phyloP scores from a whole-genome alignment of 208 protist species.

The Leishmania tropica region DNA sequence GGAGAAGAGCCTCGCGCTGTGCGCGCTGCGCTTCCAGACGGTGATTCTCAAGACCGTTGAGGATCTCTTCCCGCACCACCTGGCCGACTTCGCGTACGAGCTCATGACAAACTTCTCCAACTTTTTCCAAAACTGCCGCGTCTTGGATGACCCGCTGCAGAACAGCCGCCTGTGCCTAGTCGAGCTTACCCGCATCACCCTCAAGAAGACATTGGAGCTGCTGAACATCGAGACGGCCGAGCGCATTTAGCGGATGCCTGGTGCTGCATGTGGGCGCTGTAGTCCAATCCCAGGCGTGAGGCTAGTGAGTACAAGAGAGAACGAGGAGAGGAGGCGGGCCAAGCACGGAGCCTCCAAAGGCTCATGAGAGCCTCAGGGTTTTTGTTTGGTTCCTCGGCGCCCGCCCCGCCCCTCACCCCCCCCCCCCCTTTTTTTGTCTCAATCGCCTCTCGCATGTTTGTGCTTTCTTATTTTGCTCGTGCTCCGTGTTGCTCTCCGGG shows the following conservation, averaged over 20 bases:
- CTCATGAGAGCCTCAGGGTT: not conserved
- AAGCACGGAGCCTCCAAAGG: not conserved
- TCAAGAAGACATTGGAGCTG: conserved; percentile 92
- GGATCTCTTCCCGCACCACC: conserved; percentile 93
- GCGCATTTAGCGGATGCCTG: conserved; percentile 52
- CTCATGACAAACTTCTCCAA: conserved; percentile 93
- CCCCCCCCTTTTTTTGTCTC: not conserved
- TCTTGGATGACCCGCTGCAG: conserved; percentile 83
- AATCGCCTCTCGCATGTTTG: not conserved
- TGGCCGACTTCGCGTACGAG: conserved; percentile 97
- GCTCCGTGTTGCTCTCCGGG: not conserved
- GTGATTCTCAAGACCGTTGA: conserved; percentile 88
- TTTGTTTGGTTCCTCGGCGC: not conserved
- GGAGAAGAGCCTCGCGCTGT: conserved; percentile 88
- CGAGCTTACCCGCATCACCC: conserved; percentile 88
- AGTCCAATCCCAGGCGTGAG: not conserved
- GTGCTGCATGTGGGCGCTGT: not conserved
- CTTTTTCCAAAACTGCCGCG: conserved; percentile 95
- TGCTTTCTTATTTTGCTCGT: conserved; percentile 14
- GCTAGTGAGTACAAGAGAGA: not conserved
- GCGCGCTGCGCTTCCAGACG: conserved; percentile 87
- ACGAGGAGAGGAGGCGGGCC: not conserved
- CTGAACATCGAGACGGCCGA: conserved; percentile 93
- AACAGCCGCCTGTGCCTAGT: conserved; percentile 91
- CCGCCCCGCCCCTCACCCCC: not conserved